Evolutionary conservation across 2,329 filamentous ascomycete species (phyloP).

Genomic region (Clonostachys solani): DNA sequence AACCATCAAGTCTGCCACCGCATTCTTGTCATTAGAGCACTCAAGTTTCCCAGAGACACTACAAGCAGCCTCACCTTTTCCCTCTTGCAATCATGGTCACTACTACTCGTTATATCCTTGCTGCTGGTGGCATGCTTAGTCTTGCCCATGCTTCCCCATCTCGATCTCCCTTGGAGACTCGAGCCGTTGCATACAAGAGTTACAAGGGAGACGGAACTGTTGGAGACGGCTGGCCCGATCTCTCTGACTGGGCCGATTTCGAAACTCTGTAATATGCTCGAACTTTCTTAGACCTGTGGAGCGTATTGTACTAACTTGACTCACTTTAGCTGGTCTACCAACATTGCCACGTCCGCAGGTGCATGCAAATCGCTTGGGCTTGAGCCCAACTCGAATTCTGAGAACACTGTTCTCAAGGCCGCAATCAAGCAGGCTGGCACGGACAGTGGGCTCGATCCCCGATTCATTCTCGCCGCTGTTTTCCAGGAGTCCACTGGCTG

Average conservation of each 20-base stretch:
- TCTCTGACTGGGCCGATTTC: not conserved
- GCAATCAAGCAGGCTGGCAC: not conserved
- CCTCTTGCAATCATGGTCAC: not conserved
- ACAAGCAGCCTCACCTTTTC: too few relatives aligned
- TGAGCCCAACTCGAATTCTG: slow-evolving; percentile 1
- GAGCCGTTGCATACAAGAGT: not conserved
- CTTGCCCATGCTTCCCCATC: not conserved
- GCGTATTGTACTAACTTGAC: not conserved
- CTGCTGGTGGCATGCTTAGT: not conserved
- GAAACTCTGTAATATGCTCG: not conserved
- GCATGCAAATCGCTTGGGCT: slow-evolving; percentile 1
- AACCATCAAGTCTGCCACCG: too few relatives aligned
- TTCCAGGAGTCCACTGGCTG: slow-evolving; percentile 1
- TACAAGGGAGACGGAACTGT: slow-evolving; percentile 1
- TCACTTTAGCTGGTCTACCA: not conserved
- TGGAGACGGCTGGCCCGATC: slow-evolving; percentile 1
- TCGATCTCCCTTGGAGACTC: too few relatives aligned
- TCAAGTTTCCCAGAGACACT: too few relatives aligned
- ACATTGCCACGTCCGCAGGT: not conserved
- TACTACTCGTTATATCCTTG: not conserved
- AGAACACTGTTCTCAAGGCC: not conserved
- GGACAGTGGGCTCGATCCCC: not conserved
- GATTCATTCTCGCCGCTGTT: slow-evolving; percentile 2
- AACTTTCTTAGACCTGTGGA: not conserved
- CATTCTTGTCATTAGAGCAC: too few relatives aligned